Evolutionary conservation across 2,329 filamentous ascomycete species (phyloP), one percentile per base, ranked within the genome.

Genomic region (Fusarium caatingaense): DNA sequence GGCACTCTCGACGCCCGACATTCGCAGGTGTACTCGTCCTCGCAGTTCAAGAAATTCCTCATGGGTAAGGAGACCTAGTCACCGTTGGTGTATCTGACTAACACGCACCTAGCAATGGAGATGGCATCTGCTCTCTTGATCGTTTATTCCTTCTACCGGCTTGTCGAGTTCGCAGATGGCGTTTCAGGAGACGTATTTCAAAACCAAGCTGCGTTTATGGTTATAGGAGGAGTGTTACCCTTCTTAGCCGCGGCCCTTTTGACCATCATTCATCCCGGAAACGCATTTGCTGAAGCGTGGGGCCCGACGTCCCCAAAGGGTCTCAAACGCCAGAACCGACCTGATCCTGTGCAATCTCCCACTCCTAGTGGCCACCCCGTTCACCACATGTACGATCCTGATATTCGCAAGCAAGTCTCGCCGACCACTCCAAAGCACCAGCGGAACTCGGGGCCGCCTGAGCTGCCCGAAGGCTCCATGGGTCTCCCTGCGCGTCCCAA

Each of bases 21-120:
- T 60, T 76, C 79, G 1, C 66, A 73, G 4, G 72, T 85, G 18
- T 86, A 85, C 67, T 77, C 76, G 11, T 83, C 83, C 3, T 58
- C 72, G 0, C 74, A 76, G 8, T 87, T 86, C 69, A 83, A 77
- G 55, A 74, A 75, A 6, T 85, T 85, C 44, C 74, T 86, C 6
- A 69, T 82, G 54, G 79, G 85, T 87, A 79, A 65, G 80, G 20
- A 74, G 9, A 8, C 15, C n/a, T 11, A 44, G 12, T 13, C 5
- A 15, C 16, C 7, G 18, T 25, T 30, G 21, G 30, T 55, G 2
- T 46, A 10, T 25, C 8, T 44, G 12, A 41, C 64, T 76, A 37
- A 75, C 50, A 16, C 8, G 15, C 18, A 11, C 8, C 15, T 32
- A 85, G 83, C 75, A 37, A 71, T 81, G 48, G 81, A 84, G 59